Base-by-base conservation (phyloP, 2,329 filamentous ascomycete species). In the Aureobasidium lini region DNA sequence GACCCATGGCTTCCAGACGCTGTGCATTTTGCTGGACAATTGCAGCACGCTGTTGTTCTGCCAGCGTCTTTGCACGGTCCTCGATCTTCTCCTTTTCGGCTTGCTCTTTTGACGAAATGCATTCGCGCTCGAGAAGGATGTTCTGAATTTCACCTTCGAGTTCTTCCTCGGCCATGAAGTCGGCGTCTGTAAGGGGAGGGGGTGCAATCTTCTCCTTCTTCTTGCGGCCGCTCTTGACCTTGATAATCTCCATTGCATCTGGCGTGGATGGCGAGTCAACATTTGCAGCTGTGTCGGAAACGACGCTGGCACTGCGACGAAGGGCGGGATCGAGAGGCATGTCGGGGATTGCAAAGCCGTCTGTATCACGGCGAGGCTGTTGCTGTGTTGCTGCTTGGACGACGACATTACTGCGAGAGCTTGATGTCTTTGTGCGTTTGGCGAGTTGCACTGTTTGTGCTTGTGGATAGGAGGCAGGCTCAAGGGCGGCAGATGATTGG, bases 21-120 rank as follows among this genome's bases (percentile, higher is more conserved):
- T 77, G 74, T 16, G 81, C 74, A 31, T 78, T 79, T 70, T 79
- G 78, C 52, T 79, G 73, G 2, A 79, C 61, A 23, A 66, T 64
- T n/a, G 65, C 54, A 16, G 64, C 63, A 43, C 66, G 65, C 49
- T 70, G 65, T 48, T 66, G 61, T 16, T 66, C 67, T 11, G 69
- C 70, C 1, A 68, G 62, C 9, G 58, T 50, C 48, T 66, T 65
- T 23, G 69, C 67, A 42, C 65, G 61, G 42, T 67, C 64, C 34
- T 68, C 65, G 43, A 65, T 64, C 46, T 70, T 69, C 8, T 65
- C 63, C 23, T 64, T 64, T 46, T 68, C 66, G 16, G 69, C 61
- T 52, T 71, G 68, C 44, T 68, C 66, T 23, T 65, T 64, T 16
- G 64, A 61, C 23, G 65, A 62, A 6, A 73, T 63, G 52, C 60